Base-by-base conservation (phyloP, 1,284 basidiomycete species). In the Heliocybe sulcata region DNA sequence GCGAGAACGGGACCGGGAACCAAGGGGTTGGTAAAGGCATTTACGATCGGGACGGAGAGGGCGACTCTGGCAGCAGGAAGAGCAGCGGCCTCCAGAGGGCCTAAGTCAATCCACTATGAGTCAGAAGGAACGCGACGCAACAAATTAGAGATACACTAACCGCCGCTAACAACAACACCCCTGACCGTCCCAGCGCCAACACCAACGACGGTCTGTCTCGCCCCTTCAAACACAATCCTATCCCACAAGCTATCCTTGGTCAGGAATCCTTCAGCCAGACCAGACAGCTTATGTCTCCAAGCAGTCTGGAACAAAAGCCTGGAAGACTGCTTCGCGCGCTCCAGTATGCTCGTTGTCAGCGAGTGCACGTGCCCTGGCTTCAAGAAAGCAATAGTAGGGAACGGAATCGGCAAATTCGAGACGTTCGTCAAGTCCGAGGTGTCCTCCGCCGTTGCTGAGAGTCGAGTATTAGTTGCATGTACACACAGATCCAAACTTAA, bases 241-340 rank as follows among this genome's bases (percentile, higher is more conserved):
- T 92, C 89, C 88, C 89, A 92, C 16, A 90, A 69, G 58, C 85
- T 85, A 54, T 89, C 84, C 63, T 83, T 87, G 14, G 80, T 86
- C 38, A 89, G 61, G 61, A 82, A 89, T 9, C 90, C 89, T 59
- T 89, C 84, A 1, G 71, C 64, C 6, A 90, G 66, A 10, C 76
- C 80, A 0, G 83, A 76, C 22, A 82, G 59, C 65, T 92, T 92
- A 68, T 92, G 90, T 27, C 86, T 76, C 80, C 82, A 84, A 1
- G 81, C 87, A 45, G 90, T 65, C 4, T 77, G 67, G 63, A 77
- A 81, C 27, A 82, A 61, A 6, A 85, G 57, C 54, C 74, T 74
- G 0, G 77, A 79, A 0, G 76, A 76, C 55, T 72, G 75, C 54
- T 79, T 76, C 1, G 87, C 83, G 51, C 75, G 71, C 35, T 72